Conservation (phyloP, 768 basidiomycete genomes). For the Lanmaoa pseudosensibilis region DNA sequence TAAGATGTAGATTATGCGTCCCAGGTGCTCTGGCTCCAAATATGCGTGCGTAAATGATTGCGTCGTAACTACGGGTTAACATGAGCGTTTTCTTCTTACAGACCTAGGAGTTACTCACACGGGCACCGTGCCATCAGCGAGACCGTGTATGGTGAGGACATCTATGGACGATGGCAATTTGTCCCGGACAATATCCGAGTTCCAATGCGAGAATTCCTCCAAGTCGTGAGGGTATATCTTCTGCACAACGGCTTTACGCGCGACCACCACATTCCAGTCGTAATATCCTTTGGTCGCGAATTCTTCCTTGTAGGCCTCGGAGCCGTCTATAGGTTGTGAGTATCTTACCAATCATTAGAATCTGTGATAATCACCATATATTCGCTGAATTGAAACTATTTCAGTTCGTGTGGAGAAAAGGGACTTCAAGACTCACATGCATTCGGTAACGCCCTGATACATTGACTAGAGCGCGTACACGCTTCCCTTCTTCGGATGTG, state of each 20-base stretch:
- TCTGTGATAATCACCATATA: constrained; percentile 25
- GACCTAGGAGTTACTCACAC: constrained; percentile 47
- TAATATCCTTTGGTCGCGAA: constrained; percentile 60
- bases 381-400: constrained; percentile 15
- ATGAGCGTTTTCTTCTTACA: background rate
- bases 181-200: constrained; percentile 67
- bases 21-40: constrained; percentile 59
- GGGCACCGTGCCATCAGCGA: constrained; percentile 65
- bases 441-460: constrained; percentile 78
- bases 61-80: constrained; percentile 56
- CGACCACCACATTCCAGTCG: constrained; percentile 64
- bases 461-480: constrained; percentile 66
- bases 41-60: constrained; percentile 63
- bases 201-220: constrained; percentile 60
- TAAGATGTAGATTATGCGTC: constrained; percentile 65
- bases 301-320: constrained; percentile 44
- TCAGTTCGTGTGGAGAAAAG: constrained; percentile 3
- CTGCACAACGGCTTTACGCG: constrained; percentile 54
- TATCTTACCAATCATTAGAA: background rate
- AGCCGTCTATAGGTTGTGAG: constrained; percentile 20
- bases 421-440: constrained; percentile 46
- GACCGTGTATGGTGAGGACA: constrained; percentile 79
- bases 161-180: constrained; percentile 61
- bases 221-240: constrained; percentile 61
- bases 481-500: constrained; percentile 55